Percentiles rank a stretch among this genome's conserved stretches.
Conservation (phyloP, 179 eudicot genomes). For the Nepenthes alata region DNA sequence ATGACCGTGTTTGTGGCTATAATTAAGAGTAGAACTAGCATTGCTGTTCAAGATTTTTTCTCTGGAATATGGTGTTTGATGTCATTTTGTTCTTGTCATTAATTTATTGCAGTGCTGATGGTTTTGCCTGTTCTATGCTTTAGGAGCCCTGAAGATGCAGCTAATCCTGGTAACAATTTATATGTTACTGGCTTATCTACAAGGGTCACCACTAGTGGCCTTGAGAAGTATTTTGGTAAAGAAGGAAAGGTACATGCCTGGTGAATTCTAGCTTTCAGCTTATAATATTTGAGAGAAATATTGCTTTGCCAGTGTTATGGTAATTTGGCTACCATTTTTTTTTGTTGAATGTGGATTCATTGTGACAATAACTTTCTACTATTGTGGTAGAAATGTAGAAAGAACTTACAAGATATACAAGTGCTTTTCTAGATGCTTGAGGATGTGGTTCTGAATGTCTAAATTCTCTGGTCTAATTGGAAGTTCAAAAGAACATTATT, state of each 20-base stretch:
- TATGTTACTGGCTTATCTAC: conserved; percentile 60
- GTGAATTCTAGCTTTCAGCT: conserved; percentile 4
- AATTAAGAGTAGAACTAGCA: no score
- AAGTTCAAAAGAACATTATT: no score
- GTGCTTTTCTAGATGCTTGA: no score
- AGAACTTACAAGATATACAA: no score
- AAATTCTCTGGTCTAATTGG: no score
- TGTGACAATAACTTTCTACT: no score
- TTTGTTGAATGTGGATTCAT: no score
- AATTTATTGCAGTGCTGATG: background rate
- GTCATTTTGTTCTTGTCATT: background rate
- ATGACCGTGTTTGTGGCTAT: no score
- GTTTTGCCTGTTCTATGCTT: conserved; percentile 7
- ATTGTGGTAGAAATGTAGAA: no score
- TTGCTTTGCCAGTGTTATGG: background rate
- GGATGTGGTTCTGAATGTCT: no score
- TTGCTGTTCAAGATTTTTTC: background rate
- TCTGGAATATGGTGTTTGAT: background rate
- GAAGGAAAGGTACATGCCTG: conserved; percentile 46
- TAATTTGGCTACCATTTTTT: no score
- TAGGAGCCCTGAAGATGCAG: conserved; percentile 34
- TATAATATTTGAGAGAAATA: background rate
- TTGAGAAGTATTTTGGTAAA: conserved; percentile 38
- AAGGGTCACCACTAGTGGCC: conserved; percentile 41
- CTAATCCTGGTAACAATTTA: conserved; percentile 52